Conservation (phyloP, 2,329 filamentous ascomycete genomes). For the Bipolaris cookei region DNA sequence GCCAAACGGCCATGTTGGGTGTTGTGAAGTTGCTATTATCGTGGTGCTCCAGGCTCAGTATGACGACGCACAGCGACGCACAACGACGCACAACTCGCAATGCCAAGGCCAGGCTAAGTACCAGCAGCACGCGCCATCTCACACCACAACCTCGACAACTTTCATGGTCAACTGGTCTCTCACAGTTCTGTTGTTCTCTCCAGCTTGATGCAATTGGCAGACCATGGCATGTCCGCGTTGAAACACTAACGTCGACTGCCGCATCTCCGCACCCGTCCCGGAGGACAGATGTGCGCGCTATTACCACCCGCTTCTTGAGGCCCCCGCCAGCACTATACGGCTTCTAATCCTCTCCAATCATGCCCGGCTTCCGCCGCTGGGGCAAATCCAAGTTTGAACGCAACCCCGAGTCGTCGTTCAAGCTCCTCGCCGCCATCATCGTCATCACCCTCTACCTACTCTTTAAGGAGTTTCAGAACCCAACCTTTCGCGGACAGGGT, state of each 20-base stretch:
- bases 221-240: slow-evolving; percentile 13
- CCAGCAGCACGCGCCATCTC: not conserved
- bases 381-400: slow-evolving; percentile 47
- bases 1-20: slow-evolving; percentile 45
- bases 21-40: slow-evolving; percentile 3
- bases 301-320: slow-evolving; percentile 26
- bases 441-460: slow-evolving; percentile 52
- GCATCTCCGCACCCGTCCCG: slow-evolving; percentile 26
- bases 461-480: slow-evolving; percentile 46
- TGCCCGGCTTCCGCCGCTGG: slow-evolving; percentile 48
- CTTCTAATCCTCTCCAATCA: slow-evolving; percentile 21
- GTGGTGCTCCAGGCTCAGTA: slow-evolving; percentile 3
- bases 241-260: slow-evolving; percentile 5
- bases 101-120: slow-evolving; percentile 11
- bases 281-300: slow-evolving; percentile 35
- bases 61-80: slow-evolving; percentile 1
- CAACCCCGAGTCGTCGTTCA: slow-evolving; percentile 51
- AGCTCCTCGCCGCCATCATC: slow-evolving; percentile 49
- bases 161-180: not conserved
- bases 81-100: slow-evolving; percentile 1
- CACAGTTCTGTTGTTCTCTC: not conserved
- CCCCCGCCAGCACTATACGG: slow-evolving; percentile 17
- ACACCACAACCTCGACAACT: not conserved
- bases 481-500: slow-evolving; percentile 30
- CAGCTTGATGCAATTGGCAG: not conserved